phyloP scores from a whole-genome alignment of 164 flowering plant species.

The Echeveria elegans region DNA sequence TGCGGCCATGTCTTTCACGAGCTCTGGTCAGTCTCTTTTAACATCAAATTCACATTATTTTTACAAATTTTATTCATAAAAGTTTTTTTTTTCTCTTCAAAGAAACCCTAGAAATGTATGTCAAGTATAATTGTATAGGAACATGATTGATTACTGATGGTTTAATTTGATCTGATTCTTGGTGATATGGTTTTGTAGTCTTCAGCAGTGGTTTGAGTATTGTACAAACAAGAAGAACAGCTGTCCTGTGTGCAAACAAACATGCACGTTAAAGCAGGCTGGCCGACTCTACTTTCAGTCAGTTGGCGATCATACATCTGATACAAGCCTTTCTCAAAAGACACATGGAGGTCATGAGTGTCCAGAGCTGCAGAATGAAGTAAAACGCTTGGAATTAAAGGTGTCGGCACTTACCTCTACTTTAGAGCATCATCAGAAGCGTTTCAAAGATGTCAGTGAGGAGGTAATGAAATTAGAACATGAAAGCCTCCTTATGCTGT shows the following conservation, averaged over 20 bases:
- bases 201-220: conserved; percentile 97
- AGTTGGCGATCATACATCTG: conserved; percentile 37
- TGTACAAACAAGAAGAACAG: conserved; percentile 58
- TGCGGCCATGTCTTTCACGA: conserved; percentile 99
- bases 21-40: conserved; percentile 51
- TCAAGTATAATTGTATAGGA: background rate
- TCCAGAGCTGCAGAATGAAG: conserved; percentile 43
- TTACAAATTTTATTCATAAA: too few relatives aligned
- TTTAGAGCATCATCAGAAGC: conserved; percentile 41
- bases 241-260: conserved; percentile 94
- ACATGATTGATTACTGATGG: background rate
- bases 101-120: background rate
- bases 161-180: background rate
- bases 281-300: conserved; percentile 87
- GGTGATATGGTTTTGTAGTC: conserved; percentile 26
- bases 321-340: conserved; percentile 26
- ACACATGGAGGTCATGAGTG: conserved; percentile 21
- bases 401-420: conserved; percentile 32
- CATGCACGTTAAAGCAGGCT: conserved; percentile 34
- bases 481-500: background rate
- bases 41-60: background rate
- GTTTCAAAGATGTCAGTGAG: conserved; percentile 28
- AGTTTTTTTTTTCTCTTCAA: too few relatives aligned
- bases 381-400: conserved; percentile 50
- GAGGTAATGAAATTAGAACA: conserved; percentile 44